phyloP scores from a whole-genome alignment of 257 asterid genomes.

The Salvia splendens region DNA sequence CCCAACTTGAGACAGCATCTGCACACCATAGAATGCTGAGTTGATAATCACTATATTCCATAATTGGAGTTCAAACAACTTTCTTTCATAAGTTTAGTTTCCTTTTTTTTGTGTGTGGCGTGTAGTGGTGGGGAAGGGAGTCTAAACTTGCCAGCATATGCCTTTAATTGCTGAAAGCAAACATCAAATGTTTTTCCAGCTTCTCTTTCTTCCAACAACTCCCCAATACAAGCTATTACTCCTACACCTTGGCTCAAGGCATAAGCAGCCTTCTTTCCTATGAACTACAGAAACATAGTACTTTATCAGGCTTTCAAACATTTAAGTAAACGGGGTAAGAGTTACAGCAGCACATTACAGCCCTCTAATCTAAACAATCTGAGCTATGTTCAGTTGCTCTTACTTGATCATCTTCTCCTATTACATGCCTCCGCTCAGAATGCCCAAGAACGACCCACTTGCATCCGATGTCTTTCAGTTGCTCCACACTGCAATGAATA shows the following conservation, averaged over 20 bases:
- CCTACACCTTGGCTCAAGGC: slow-evolving; percentile 88
- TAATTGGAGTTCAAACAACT: neutral
- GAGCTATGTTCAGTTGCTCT: slow-evolving; percentile 27
- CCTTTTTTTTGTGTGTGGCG: neutral
- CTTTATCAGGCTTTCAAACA: slow-evolving; percentile 33
- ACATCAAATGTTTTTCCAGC: slow-evolving; percentile 96
- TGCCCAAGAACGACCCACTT: slow-evolving; percentile 97
- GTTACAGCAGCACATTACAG: slow-evolving; percentile 18
- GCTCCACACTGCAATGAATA: slow-evolving; percentile 65
- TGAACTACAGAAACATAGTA: slow-evolving; percentile 57
- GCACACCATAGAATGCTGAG: slow-evolving; percentile 28
- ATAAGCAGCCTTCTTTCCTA: slow-evolving; percentile 96
- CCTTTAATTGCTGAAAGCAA: slow-evolving; percentile 85
- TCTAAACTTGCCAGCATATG: slow-evolving; percentile 66
- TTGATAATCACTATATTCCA: slow-evolving; percentile 6
- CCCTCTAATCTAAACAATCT: neutral
- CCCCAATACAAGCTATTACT: slow-evolving; percentile 97
- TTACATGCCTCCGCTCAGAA: slow-evolving; percentile 88
- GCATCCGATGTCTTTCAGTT: slow-evolving; percentile 91
- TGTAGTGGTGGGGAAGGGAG: neutral
- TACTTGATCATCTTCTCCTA: slow-evolving; percentile 93
- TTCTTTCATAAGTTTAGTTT: neutral
- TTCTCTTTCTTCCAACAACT: slow-evolving; percentile 90
- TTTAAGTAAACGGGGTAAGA: slow-evolving; percentile 23
- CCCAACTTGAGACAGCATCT: slow-evolving; percentile 97